phyloP scores from a whole-genome alignment of 1,284 basidiomycete genomes.

The Malassezia caprae region DNA sequence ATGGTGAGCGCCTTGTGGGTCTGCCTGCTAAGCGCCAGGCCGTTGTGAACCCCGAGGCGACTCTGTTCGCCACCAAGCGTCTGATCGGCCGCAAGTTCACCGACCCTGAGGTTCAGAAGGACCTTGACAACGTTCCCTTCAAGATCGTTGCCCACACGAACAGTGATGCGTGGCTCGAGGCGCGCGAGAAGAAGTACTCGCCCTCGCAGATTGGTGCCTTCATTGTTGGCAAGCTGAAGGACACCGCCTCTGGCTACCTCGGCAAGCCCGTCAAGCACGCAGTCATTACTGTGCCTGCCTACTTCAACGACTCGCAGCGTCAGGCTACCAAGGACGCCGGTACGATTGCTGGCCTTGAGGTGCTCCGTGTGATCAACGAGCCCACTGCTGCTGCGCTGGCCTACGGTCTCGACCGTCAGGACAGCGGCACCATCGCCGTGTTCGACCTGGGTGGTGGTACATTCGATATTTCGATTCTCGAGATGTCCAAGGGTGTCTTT shows the following conservation, averaged over 20 bases:
- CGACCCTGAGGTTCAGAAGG: constrained; percentile 85
- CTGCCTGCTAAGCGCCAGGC: constrained; percentile 94
- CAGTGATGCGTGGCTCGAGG: constrained; percentile 66
- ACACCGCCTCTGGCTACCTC: constrained; percentile 82
- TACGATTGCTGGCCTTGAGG: constrained; percentile 89
- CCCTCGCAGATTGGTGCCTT: constrained; percentile 63
- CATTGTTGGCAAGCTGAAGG: constrained; percentile 85
- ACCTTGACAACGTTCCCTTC: constrained; percentile 64
- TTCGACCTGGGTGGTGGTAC: constrained; percentile 92
- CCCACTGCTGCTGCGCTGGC: constrained; percentile 95
- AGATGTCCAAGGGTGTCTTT: constrained; percentile 98
- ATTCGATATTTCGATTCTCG: constrained; percentile 94
- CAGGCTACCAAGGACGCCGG: constrained; percentile 97
- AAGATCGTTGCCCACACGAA: constrained; percentile 61
- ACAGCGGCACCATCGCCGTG: constrained; percentile 62
- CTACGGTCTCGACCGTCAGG: constrained; percentile 56
- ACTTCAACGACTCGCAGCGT: constrained; percentile 98
- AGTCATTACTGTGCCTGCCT: constrained; percentile 90
- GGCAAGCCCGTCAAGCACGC: constrained; percentile 84
- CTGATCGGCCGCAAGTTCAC: constrained; percentile 87
- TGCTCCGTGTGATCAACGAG: constrained; percentile 97
- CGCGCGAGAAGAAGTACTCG: constrained; percentile 56
- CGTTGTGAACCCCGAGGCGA: constrained; percentile 71
- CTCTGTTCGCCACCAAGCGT: constrained; percentile 72
- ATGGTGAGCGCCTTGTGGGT: constrained; percentile 64